Percentiles rank a stretch among this genome's conserved stretches.
Conservation (phyloP, 306 rosid species). For the Quillaja saponaria region DNA sequence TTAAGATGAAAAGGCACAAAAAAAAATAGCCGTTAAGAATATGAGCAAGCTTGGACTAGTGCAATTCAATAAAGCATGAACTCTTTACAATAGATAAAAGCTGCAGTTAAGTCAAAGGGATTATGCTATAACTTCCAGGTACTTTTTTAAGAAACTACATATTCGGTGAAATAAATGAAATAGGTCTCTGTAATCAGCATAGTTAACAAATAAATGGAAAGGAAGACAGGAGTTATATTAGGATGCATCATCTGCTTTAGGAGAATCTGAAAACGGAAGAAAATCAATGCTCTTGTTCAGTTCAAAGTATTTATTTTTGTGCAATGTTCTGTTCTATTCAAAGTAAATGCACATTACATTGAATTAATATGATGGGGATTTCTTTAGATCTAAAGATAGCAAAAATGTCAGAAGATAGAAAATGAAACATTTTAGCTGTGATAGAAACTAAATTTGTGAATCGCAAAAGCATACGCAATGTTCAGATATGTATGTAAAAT, state of each 20-base stretch:
- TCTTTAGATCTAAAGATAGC: constrained; percentile 7
- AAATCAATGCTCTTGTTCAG: constrained; percentile 13
- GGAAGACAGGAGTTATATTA: constrained; percentile 6
- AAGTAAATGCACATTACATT: constrained; percentile 6
- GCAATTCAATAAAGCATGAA: constrained; percentile 12
- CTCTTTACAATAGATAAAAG: not conserved
- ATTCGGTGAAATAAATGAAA: not conserved
- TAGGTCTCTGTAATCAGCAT: not conserved
- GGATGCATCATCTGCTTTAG: constrained; percentile 21
- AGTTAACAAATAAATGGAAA: not conserved
- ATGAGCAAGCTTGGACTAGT: constrained; percentile 5
- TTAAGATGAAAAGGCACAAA: constrained; percentile 1
- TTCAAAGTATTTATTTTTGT: too few relatives aligned
- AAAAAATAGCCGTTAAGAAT: not conserved
- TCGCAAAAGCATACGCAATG: not conserved
- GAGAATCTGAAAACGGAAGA: not conserved
- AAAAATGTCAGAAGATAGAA: not conserved
- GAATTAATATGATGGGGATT: not conserved
- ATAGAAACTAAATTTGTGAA: constrained; percentile 9
- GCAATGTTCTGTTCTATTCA: too few relatives aligned
- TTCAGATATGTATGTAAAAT: too few relatives aligned
- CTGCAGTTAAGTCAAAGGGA: not conserved
- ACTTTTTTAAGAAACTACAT: not conserved
- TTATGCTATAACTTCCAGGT: not conserved
- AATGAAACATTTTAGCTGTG: constrained; percentile 23